Evolutionary conservation across 2,329 filamentous ascomycete species (phyloP), one percentile per base, ranked within the genome.

Genomic region (Pochonia chlamydosporia): DNA sequence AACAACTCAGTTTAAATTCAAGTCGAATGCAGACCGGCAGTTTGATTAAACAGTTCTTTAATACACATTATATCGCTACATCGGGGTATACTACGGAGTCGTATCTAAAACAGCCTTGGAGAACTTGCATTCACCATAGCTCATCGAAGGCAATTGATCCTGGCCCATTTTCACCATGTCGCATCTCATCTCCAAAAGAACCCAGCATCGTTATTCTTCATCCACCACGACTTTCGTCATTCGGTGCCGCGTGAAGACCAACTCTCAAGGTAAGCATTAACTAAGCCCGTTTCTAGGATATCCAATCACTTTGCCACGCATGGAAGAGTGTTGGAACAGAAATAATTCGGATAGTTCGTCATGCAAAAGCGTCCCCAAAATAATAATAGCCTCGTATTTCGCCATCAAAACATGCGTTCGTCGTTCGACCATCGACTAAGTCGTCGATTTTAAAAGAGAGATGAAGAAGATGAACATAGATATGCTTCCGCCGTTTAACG

Each of bases 401-500:
- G n/a, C 49, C 47, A 41, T 49, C 47, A 46, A n/a, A 21, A 43
- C 45, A 37, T 39, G 46, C 46, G 36, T 45, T 45, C 43, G 28
- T 53, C 50, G 48, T 53, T 43, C 41, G 49, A 50, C 48, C 49
- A 16, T 47, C 11, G 10, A 39, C 48, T 23, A 45, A 40, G 42
- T 46, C 45, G 44, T 50, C 18, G 11, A 40, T 43, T 33, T 43
- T 39, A 35, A 21, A 31, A 44, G 41, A 46, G 41, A 50, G 33
- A 41, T 49, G 41, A 47, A 48, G 40, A 48, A 49, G 35, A 52
- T 50, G 43, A 51, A 48, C 52, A 47, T 36, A 42, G 49, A 49
- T 56, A 53, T 50, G 52, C 45, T 49, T 47, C 48, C 49, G 41
- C 47, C 53, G 51, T 48, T 52, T 35, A 57, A 59, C 58, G 55